Conservation (phyloP, 495 filamentous ascomycete species). For the Penicillium silybi region DNA sequence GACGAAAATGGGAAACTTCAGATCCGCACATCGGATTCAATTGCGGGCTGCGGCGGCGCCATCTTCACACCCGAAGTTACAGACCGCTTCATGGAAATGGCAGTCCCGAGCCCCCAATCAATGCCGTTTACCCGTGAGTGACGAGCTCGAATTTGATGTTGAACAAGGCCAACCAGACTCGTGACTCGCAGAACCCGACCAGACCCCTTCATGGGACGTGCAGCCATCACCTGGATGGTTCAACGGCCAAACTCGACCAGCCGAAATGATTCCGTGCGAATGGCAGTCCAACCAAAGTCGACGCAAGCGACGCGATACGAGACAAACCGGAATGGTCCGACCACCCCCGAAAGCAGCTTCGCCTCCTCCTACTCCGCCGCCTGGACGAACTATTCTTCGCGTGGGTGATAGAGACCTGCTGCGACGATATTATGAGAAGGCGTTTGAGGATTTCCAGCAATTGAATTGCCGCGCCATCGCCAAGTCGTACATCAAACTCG, state of each 20-base stretch:
- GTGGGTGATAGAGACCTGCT: constrained; percentile 57
- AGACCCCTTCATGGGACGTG: constrained; percentile 15
- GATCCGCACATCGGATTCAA: constrained; percentile 31
- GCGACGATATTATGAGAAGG: constrained; percentile 57
- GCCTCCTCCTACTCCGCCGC: constrained; percentile 21
- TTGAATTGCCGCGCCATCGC: constrained; percentile 51
- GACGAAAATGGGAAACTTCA: constrained; percentile 36
- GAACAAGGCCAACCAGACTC: not conserved
- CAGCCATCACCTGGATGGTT: constrained; percentile 23
- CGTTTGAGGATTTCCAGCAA: constrained; percentile 44
- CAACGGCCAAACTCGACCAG: constrained; percentile 11
- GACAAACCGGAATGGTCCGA: constrained; percentile 12
- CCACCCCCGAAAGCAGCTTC: constrained; percentile 22
- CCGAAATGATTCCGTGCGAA: constrained; percentile 37
- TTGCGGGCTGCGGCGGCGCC: constrained; percentile 30
- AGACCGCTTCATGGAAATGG: constrained; percentile 33
- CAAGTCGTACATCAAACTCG: constrained; percentile 77
- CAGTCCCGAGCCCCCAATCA: constrained; percentile 18
- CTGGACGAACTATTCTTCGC: constrained; percentile 39
- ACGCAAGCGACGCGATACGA: constrained; percentile 27
- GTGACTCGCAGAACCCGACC: constrained; percentile 8
- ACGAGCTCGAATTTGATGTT: not conserved
- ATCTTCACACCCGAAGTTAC: constrained; percentile 42
- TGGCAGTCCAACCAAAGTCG: constrained; percentile 31
- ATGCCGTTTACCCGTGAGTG: constrained; percentile 23